Base-by-base conservation (phyloP, 2,329 filamentous ascomycete species). In the Neurospora sp. region DNA sequence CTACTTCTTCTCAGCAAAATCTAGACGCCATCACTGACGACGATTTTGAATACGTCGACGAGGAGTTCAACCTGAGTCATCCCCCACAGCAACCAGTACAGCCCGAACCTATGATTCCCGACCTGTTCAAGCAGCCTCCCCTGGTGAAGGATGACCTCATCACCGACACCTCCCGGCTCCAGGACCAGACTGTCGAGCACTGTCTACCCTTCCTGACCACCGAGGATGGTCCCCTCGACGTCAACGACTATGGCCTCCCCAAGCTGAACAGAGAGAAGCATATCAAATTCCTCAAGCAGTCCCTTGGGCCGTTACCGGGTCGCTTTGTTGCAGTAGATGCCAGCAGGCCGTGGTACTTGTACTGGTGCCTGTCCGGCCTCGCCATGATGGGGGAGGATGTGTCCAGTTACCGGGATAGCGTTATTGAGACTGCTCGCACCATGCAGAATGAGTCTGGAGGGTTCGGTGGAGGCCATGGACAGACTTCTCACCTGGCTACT, bases 381-480 rank as follows among this genome's bases (percentile, higher is more conserved):
- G 84, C 86, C 36, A 84, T 94, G 40, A 82, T 99, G 67, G 93
- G 93, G 67, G 88, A 93, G 77, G 92, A 97, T 78, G 83, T 87
- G 67, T 80, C 80, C 39, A 80, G 88, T 46, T 95, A 93, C 79
- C 87, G 90, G 70, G 82, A 91, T 73, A 85, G 86, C 81, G 87
- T 95, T 71, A 82, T 92, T 68, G 86, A 89, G 71, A 97, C 94
- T 7, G 90, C 96, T 68, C 85, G 85, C 67, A 88, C 92, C 66
- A 90, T 95, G 81, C 96, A 98, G 81, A 96, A 97, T 79, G 79
- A 84, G 28, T 85, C 84, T 17, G 96, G 96, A 68, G 96, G 96
- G 2, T 97, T 97, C 79, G 96, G 93, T 68, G 96, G 95, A 73
- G 94, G 96, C n/a, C 91, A 93, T 79, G 93, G 95, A 38, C 96